Evolutionary conservation across 78 protist species (phyloP).

Genomic region (Mantamonas sphyraenae): DNA sequence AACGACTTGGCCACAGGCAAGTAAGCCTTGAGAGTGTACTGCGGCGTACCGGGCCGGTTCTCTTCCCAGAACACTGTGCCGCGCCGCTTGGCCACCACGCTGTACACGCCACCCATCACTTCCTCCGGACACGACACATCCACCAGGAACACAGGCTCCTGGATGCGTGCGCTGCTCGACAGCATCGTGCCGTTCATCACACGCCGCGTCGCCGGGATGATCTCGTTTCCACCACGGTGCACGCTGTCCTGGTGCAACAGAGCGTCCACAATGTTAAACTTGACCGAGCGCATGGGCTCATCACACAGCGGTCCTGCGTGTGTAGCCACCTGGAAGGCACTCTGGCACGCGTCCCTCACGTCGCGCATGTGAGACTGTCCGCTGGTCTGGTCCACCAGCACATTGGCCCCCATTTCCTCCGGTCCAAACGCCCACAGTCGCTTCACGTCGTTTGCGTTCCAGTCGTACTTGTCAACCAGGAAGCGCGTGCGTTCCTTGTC

Average conservation of each 20-base stretch:
- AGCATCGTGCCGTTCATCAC: constrained; percentile 40
- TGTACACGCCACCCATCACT: background rate
- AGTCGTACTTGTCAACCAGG: constrained; percentile 19
- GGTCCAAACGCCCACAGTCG: constrained; percentile 42
- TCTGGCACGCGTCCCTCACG: constrained; percentile 23
- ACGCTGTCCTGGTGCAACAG: constrained; percentile 45
- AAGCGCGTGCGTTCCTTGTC: constrained; percentile 1
- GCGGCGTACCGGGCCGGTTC: constrained; percentile 21
- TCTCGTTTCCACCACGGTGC: constrained; percentile 63
- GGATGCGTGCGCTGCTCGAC: constrained; percentile 24
- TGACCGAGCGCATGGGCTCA: constrained; percentile 54
- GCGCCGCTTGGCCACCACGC: background rate
- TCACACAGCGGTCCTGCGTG: constrained; percentile 43
- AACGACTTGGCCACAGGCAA: constrained; percentile 87
- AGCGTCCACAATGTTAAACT: constrained; percentile 52
- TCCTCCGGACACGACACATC: background rate
- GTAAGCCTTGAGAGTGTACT: constrained; percentile 51
- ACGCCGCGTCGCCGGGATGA: constrained; percentile 46
- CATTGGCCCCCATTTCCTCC: constrained; percentile 30
- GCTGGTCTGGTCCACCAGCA: constrained; percentile 55
- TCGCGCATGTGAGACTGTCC: constrained; percentile 63
- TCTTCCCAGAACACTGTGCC: constrained; percentile 3
- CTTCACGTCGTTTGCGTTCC: constrained; percentile 29
- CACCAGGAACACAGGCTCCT: constrained; percentile 55
- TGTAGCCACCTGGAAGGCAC: constrained; percentile 43